Conservation (phyloP, 768 basidiomycete genomes). For the Podaxis rugospora region DNA sequence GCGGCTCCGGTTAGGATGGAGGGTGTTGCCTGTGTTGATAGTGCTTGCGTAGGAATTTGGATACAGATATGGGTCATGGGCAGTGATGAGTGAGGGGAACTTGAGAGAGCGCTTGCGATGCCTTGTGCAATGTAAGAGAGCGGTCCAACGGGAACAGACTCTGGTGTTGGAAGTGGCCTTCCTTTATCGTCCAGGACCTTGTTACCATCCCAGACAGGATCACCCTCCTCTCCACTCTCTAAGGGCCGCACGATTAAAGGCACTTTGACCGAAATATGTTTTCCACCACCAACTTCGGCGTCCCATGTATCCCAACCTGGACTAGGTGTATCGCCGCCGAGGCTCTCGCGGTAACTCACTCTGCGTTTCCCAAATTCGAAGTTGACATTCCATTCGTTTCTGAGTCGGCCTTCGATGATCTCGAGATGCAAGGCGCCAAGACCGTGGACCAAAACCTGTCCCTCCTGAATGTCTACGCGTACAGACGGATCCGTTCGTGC, state of each 20-base stretch:
- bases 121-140: slow-evolving; percentile 60
- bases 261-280: slow-evolving; percentile 44
- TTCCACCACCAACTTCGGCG: slow-evolving; percentile 55
- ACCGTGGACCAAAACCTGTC: slow-evolving; percentile 79
- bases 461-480: slow-evolving; percentile 74
- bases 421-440: slow-evolving; percentile 87
- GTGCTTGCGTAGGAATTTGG: slow-evolving; percentile 46
- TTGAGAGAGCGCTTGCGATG: slow-evolving; percentile 65
- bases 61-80: slow-evolving; percentile 63
- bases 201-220: slow-evolving; percentile 76
- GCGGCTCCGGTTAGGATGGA: slow-evolving; percentile 62
- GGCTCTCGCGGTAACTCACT: slow-evolving; percentile 76
- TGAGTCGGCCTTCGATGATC: slow-evolving; percentile 77
- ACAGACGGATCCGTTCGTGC: slow-evolving; percentile 89
- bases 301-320: slow-evolving; percentile 47
- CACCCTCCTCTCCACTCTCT: slow-evolving; percentile 50
- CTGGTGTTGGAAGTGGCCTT: slow-evolving; percentile 46
- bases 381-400: slow-evolving; percentile 72
- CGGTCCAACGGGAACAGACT: slow-evolving; percentile 43
- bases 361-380: slow-evolving; percentile 76
- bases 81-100: slow-evolving; percentile 74
- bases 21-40: slow-evolving; percentile 29
- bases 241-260: slow-evolving; percentile 54
- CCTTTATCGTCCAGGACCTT: slow-evolving; percentile 56
- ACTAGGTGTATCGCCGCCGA: slow-evolving; percentile 27